Conservation (phyloP, 2,329 filamentous ascomycete species). For the Clarireedia homoeocarpa region DNA sequence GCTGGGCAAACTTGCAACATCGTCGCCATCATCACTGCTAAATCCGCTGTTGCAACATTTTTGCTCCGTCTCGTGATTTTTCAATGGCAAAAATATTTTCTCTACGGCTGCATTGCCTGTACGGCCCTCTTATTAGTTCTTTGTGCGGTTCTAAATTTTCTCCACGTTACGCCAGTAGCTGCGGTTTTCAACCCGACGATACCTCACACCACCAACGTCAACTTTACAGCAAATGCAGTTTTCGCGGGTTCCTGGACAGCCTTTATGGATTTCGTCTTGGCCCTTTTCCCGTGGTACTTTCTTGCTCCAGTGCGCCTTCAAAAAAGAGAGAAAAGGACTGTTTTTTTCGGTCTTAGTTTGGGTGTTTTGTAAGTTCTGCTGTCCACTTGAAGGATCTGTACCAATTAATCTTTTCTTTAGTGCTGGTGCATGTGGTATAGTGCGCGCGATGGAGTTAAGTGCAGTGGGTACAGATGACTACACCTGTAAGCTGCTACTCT, state of each 20-base stretch:
- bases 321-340: constrained; percentile 1
- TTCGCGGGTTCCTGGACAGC: not conserved
- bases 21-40: not conserved
- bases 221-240: not conserved
- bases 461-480: not conserved
- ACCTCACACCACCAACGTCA: not conserved
- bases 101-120: not conserved
- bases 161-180: not conserved
- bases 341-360: constrained; percentile 2
- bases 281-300: constrained; percentile 6
- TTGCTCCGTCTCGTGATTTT: constrained; percentile 1
- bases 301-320: not conserved
- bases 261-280: constrained; percentile 1
- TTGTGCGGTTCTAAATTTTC: not conserved
- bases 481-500: constrained; percentile 1
- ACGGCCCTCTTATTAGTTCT: not conserved
- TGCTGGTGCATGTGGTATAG: constrained; percentile 4
- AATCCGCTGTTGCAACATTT: constrained; percentile 2
- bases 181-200: not conserved
- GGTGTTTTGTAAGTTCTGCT: constrained; percentile 1
- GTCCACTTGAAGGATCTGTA: not conserved
- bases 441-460: not conserved
- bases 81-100: constrained; percentile 3
- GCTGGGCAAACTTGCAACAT: constrained; percentile 5
- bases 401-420: not conserved